Percentiles rank a stretch among this genome's conserved stretches.
Evolutionary conservation across 2,329 filamentous ascomycete species (phyloP).

Genomic region (Gyromitra esculenta): DNA sequence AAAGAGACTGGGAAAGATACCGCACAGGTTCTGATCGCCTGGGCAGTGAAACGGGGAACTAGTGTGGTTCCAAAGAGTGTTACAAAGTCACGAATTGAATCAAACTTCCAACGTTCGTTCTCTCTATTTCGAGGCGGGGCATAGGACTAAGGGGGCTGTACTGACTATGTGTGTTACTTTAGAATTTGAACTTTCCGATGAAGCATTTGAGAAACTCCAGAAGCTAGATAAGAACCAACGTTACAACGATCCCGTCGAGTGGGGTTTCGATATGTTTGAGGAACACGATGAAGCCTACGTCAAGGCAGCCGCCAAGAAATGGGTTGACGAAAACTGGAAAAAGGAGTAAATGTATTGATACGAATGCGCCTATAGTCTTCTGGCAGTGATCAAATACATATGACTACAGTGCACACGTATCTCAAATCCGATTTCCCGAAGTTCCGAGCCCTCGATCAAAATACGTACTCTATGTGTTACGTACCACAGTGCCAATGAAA

Average conservation of each 20-base stretch:
- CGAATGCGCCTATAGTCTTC: not conserved
- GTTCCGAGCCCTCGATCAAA: too few species aligned
- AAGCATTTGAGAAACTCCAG: conserved; percentile 71
- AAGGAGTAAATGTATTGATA: conserved; percentile 16
- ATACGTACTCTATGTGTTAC: too few species aligned
- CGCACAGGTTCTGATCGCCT: conserved; percentile 80
- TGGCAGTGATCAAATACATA: too few species aligned
- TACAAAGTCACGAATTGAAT: conserved; percentile 75
- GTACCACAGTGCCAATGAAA: too few species aligned
- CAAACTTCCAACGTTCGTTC: conserved; percentile 80
- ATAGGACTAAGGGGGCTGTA: not conserved
- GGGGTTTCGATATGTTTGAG: conserved; percentile 64
- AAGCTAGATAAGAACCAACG: conserved; percentile 62
- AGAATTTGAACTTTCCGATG: conserved; percentile 73
- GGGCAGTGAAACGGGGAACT: conserved; percentile 82
- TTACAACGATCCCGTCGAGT: conserved; percentile 62
- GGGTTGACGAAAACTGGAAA: conserved; percentile 42
- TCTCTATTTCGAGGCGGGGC: conserved; percentile 70
- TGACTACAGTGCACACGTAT: too few species aligned
- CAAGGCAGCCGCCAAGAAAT: conserved; percentile 53
- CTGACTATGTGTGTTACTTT: conserved; percentile 58
- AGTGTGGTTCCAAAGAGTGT: conserved; percentile 88
- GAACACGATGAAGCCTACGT: conserved; percentile 61
- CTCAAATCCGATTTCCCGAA: too few species aligned
- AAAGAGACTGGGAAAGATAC: conserved; percentile 73